Evolutionary conservation across 495 filamentous ascomycete genomes (phyloP).

Genomic region (Wilcoxina mikolae): DNA sequence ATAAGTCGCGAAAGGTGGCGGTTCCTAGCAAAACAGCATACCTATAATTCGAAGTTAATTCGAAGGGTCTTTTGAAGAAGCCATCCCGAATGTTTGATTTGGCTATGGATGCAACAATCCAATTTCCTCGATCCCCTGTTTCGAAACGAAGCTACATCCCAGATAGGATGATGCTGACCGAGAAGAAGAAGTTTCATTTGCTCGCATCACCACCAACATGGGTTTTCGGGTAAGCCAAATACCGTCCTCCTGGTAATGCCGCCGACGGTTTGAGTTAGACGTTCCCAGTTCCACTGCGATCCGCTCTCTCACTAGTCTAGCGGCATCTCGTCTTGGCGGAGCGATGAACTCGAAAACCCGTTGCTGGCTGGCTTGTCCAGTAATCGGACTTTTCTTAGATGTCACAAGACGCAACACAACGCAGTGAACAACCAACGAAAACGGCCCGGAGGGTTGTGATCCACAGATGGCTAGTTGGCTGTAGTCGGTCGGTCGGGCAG

Average conservation of each 20-base stretch:
- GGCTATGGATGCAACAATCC: neutral
- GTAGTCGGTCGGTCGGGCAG: neutral
- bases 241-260: neutral
- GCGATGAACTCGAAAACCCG: too few species aligned
- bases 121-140: neutral
- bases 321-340: neutral
- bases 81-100: neutral
- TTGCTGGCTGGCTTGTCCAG: neutral
- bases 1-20: too few species aligned
- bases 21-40: neutral
- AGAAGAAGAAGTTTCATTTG: neutral
- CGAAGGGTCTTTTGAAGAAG: neutral
- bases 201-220: neutral
- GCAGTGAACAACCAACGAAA: neutral
- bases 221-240: neutral
- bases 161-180: neutral
- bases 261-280: neutral
- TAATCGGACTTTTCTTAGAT: neutral
- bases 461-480: neutral
- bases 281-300: neutral
- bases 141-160: neutral
- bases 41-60: neutral
- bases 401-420: neutral
- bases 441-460: neutral
- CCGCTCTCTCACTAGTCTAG: neutral